A percentile compares a stretch with the other conserved stretches of the same genome.
Evolutionary conservation across 2,329 filamentous ascomycete genomes (phyloP).

Genomic region (Helminthosporium solani): DNA sequence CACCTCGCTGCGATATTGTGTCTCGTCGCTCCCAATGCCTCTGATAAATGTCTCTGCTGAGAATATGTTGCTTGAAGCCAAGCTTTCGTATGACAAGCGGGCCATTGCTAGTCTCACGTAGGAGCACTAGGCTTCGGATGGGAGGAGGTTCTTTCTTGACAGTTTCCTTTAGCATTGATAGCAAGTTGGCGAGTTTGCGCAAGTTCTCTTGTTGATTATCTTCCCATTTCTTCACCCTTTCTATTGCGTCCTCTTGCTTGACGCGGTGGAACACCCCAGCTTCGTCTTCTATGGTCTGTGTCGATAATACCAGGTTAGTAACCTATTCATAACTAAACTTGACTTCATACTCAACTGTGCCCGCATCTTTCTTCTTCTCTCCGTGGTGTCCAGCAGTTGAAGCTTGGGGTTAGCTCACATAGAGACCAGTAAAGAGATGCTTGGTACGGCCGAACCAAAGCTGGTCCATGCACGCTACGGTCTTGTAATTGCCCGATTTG

Average conservation of each 20-base stretch:
- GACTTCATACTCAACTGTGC: too few relatives aligned
- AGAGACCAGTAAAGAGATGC: conserved; percentile 24
- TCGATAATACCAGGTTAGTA: too few relatives aligned
- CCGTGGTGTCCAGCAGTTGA: too few relatives aligned
- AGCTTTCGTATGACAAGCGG: conserved; percentile 2
- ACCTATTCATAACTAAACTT: too few relatives aligned
- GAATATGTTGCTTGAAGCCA: conserved; percentile 1
- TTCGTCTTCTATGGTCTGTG: neutral
- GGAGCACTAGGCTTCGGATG: neutral
- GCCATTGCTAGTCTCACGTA: neutral
- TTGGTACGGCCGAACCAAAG: conserved; percentile 36
- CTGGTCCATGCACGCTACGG: conserved; percentile 25
- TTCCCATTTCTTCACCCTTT: conserved; percentile 25
- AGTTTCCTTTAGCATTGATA: conserved; percentile 13
- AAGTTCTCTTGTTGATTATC: conserved; percentile 21
- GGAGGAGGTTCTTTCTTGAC: conserved; percentile 16
- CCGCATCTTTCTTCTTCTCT: too few relatives aligned
- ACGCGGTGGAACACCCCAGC: conserved; percentile 10
- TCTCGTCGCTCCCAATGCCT: conserved; percentile 1
- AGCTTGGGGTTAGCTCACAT: conserved; percentile 4
- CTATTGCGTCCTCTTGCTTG: conserved; percentile 18
- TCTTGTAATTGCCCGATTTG: conserved; percentile 6
- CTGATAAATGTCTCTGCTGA: conserved; percentile 1
- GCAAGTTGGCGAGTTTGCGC: conserved; percentile 23
- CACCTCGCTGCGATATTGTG: neutral